These are phyloP conservation scores for Odontarrhena argentea DNA, from an alignment of 345 rosid species.

Conservation along the genomic window DNA sequence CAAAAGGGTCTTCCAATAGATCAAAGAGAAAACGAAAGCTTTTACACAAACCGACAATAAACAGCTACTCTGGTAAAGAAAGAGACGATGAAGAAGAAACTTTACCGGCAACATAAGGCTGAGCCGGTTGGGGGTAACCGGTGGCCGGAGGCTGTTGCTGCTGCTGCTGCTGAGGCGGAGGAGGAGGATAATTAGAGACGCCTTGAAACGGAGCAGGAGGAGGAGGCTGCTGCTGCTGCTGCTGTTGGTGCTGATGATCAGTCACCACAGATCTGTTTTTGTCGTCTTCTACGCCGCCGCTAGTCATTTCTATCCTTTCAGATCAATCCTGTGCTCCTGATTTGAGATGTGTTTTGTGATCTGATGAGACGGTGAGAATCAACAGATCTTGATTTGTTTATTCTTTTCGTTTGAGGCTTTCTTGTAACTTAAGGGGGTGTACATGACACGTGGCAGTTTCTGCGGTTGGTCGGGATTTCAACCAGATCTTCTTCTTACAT, in stretches of 20 bases:
- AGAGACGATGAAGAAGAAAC: slow-evolving; percentile 3
- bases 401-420: background rate
- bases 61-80: background rate
- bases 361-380: slow-evolving; percentile 17
- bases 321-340: slow-evolving; percentile 8
- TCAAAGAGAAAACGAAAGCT: background rate
- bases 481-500: background rate
- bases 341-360: slow-evolving; percentile 23
- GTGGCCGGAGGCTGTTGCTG: slow-evolving; percentile 14
- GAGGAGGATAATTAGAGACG: slow-evolving; percentile 36
- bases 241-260: slow-evolving; percentile 30
- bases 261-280: slow-evolving; percentile 34
- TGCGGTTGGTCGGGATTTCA: slow-evolving; percentile 6
- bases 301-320: slow-evolving; percentile 32
- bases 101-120: slow-evolving; percentile 28
- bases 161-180: slow-evolving; percentile 27
- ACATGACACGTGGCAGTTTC: slow-evolving; percentile 32
- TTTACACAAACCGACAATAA: background rate
- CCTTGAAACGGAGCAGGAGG: slow-evolving; percentile 39
- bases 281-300: slow-evolving; percentile 19
- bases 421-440: background rate
- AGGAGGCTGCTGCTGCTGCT: slow-evolving; percentile 22
- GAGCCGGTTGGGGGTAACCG: slow-evolving; percentile 41
- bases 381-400: background rate
- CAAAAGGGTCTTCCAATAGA: slow-evolving; percentile 3